Percentiles rank a stretch among this genome's conserved stretches.
Conservation (phyloP, 352 stramenopile genomes). For the Hyaloperonospora arabidopsidis region DNA sequence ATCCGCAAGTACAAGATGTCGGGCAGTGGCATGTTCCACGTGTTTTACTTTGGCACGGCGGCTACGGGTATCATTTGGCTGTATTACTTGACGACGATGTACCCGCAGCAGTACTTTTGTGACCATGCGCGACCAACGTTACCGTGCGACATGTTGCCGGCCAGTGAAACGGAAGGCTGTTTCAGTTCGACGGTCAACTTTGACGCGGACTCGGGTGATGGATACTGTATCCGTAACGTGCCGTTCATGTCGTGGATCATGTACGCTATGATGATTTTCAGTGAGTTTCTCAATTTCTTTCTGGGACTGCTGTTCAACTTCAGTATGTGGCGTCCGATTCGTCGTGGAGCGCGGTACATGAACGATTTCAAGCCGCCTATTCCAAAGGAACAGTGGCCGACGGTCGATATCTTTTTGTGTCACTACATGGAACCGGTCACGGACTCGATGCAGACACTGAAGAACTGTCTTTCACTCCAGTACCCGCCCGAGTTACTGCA, state of each 20-base stretch:
- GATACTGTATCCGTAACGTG: constrained; percentile 72
- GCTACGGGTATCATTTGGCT: constrained; percentile 70
- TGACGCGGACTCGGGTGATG: constrained; percentile 45
- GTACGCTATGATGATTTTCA: constrained; percentile 83
- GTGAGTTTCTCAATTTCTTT: constrained; percentile 84
- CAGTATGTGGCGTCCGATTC: constrained; percentile 86
- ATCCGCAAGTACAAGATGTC: constrained; percentile 90
- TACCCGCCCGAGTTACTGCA: constrained; percentile 83
- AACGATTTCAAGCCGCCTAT: constrained; percentile 87
- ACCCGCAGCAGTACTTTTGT: constrained; percentile 78
- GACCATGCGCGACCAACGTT: constrained; percentile 62
- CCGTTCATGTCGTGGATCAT: constrained; percentile 67
- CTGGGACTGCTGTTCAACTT: constrained; percentile 86
- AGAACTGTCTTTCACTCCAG: constrained; percentile 82
- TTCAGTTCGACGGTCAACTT: constrained; percentile 74
- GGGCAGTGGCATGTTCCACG: constrained; percentile 71
- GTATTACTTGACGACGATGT: constrained; percentile 71
- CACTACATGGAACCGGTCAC: constrained; percentile 86
- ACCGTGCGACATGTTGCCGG: constrained; percentile 49
- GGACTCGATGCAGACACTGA: constrained; percentile 78
- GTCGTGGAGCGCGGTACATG: constrained; percentile 80
- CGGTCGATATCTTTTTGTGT: constrained; percentile 84
- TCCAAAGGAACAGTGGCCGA: constrained; percentile 84
- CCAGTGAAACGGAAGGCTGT: constrained; percentile 39
- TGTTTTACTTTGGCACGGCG: constrained; percentile 76